phyloP scores from a whole-genome alignment of 2,329 filamentous ascomycete genomes.

The Macrophomina phaseolina region DNA sequence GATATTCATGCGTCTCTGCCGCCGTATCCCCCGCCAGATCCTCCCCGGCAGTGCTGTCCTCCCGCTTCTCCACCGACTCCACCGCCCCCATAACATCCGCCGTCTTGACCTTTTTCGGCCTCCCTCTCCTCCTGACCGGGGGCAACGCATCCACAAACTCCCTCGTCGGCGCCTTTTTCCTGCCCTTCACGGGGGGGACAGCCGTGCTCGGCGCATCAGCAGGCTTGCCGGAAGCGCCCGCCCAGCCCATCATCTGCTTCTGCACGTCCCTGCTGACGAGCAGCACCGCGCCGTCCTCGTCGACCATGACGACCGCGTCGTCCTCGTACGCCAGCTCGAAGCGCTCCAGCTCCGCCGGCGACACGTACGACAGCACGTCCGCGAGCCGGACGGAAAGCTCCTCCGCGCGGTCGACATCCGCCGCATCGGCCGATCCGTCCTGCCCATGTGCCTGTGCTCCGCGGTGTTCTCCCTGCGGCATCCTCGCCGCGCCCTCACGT shows the following conservation, averaged over 20 bases:
- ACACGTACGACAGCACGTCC: conserved; percentile 12
- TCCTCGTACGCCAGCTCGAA: conserved; percentile 16
- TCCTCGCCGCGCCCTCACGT: not conserved
- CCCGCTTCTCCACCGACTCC: not conserved
- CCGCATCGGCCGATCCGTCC: not conserved
- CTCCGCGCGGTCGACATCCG: not conserved
- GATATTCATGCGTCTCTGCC: not conserved
- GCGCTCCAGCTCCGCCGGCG: conserved; percentile 21
- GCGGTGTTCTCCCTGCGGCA: not conserved
- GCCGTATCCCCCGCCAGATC: not conserved
- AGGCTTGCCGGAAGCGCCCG: not conserved
- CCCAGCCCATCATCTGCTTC: not conserved
- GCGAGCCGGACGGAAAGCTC: not conserved
- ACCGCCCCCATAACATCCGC: conserved; percentile 1
- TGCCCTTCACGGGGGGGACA: not conserved
- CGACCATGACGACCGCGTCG: not conserved
- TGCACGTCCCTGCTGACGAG: conserved; percentile 4
- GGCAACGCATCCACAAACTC: conserved; percentile 16
- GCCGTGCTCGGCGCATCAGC: not conserved
- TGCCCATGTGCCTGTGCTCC: not conserved
- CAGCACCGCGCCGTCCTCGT: conserved; percentile 6
- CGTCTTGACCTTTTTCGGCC: not conserved
- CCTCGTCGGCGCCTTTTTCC: conserved; percentile 1
- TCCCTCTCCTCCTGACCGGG: not conserved
- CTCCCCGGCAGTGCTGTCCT: not conserved